Conservation (phyloP, 345 rosid genomes). For the Euphorbia pulcherrima region DNA sequence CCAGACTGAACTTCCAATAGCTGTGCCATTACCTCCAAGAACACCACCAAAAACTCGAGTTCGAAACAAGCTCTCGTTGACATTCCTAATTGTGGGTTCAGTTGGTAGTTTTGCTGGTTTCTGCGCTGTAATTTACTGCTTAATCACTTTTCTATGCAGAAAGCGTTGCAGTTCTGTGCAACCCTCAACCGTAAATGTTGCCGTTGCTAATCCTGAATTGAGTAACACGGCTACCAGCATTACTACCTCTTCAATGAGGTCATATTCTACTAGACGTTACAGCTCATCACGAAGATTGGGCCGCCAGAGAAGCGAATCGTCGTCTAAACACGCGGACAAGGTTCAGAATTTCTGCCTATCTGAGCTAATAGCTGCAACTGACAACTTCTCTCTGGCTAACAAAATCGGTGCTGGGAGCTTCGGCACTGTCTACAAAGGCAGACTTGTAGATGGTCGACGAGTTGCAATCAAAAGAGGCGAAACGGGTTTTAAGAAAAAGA, state of each 20-base stretch:
- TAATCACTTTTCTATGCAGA: conserved; percentile 18
- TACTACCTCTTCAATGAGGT: conserved; percentile 16
- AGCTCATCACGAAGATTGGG: conserved; percentile 32
- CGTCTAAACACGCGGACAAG: conserved; percentile 33
- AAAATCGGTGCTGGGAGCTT: conserved; percentile 59
- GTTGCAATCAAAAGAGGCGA: conserved; percentile 65
- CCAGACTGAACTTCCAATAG: conserved; percentile 40
- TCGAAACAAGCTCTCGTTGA: conserved; percentile 32
- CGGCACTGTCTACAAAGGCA: conserved; percentile 50
- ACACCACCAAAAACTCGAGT: conserved; percentile 17
- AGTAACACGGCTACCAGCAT: conserved; percentile 16
- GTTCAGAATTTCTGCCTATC: conserved; percentile 33
- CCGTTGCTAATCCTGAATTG: not conserved
- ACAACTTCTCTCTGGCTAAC: conserved; percentile 41
- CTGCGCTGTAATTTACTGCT: conserved; percentile 35
- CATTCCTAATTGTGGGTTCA: conserved; percentile 40
- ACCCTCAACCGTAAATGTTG: conserved; percentile 8
- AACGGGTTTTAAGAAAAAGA: conserved; percentile 17
- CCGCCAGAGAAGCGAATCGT: conserved; percentile 41
- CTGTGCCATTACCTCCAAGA: conserved; percentile 41
- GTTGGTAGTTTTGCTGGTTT: conserved; percentile 42
- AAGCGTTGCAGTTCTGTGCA: conserved; percentile 20
- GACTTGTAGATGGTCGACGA: conserved; percentile 45
- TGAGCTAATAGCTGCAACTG: conserved; percentile 46
- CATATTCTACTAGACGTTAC: conserved; percentile 24